Evolutionary conservation across 768 basidiomycete species (phyloP).

Genomic region (Harrya chromipes): DNA sequence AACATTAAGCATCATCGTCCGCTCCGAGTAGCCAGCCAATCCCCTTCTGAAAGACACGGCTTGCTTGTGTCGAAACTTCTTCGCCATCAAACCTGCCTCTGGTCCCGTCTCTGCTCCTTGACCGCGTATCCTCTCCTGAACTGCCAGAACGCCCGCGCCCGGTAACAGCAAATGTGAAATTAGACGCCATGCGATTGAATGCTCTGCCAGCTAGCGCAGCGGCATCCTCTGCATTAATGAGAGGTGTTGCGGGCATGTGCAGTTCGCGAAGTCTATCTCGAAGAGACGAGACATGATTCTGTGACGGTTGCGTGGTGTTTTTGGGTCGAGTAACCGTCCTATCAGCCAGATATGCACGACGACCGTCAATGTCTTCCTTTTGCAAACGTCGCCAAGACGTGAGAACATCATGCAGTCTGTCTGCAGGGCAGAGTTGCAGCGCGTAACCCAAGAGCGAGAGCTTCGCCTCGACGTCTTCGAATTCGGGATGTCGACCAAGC

Average conservation of each 20-base stretch:
- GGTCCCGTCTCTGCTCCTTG: constrained; percentile 39
- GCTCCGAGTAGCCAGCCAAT: constrained; percentile 96
- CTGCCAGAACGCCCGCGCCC: constrained; percentile 31
- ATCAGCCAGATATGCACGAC: constrained; percentile 41
- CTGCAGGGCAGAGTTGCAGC: constrained; percentile 81
- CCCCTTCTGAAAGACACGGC: constrained; percentile 78
- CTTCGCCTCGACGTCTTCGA: constrained; percentile 62
- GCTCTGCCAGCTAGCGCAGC: constrained; percentile 77
- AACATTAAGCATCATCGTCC: constrained; percentile 44
- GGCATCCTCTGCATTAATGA: constrained; percentile 72
- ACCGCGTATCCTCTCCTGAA: constrained; percentile 20
- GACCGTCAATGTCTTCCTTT: constrained; percentile 53
- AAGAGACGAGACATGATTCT: constrained; percentile 49
- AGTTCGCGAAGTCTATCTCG: constrained; percentile 61
- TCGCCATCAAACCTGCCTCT: constrained; percentile 46
- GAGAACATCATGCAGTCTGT: constrained; percentile 76
- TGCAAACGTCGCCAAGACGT: constrained; percentile 74
- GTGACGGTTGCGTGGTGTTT: constrained; percentile 20
- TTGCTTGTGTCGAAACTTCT: constrained; percentile 72
- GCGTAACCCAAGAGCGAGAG: constrained; percentile 74
- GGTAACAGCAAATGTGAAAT: constrained; percentile 66
- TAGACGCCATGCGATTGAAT: constrained; percentile 73
- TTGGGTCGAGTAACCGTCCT: constrained; percentile 19
- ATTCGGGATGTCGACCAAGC: constrained; percentile 81
- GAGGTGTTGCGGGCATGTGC: constrained; percentile 64